Conservation (phyloP, 2,329 filamentous ascomycete genomes). For the Beauveria brongniartii region DNA sequence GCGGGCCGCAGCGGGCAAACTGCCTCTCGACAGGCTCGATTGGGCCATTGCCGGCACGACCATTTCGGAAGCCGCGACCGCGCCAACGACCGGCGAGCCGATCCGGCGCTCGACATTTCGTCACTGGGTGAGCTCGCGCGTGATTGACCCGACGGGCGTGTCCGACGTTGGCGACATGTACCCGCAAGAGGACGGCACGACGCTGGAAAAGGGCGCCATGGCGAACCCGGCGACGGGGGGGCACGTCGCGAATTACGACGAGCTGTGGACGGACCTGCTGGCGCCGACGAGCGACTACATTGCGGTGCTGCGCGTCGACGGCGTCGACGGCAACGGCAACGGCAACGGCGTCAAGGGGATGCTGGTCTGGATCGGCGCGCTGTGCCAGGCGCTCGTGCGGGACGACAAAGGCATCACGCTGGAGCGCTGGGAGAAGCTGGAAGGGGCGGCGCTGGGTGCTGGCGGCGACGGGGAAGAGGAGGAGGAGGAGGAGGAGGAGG, state of each 20-base stretch:
- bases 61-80: conserved; percentile 23
- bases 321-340: conserved; percentile 15
- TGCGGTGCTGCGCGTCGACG: conserved; percentile 34
- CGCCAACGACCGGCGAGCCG: conserved; percentile 19
- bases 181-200: conserved; percentile 29
- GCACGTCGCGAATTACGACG: conserved; percentile 49
- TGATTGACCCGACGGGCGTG: conserved; percentile 27
- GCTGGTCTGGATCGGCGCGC: conserved; percentile 44
- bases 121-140: conserved; percentile 54
- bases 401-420: conserved; percentile 32
- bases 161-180: conserved; percentile 51
- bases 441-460: neutral
- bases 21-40: conserved; percentile 36
- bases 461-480: neutral
- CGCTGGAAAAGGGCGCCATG: conserved; percentile 53
- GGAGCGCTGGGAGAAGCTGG: conserved; percentile 46
- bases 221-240: conserved; percentile 49
- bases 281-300: conserved; percentile 21
- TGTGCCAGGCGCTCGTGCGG: conserved; percentile 48
- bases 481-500: conserved; percentile 3
- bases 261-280: conserved; percentile 51
- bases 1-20: neutral
- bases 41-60: conserved; percentile 59
- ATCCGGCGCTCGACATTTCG: conserved; percentile 38
- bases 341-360: conserved; percentile 32